phyloP scores from a whole-genome alignment of 306 rosid species.

The Prunus salicina region DNA sequence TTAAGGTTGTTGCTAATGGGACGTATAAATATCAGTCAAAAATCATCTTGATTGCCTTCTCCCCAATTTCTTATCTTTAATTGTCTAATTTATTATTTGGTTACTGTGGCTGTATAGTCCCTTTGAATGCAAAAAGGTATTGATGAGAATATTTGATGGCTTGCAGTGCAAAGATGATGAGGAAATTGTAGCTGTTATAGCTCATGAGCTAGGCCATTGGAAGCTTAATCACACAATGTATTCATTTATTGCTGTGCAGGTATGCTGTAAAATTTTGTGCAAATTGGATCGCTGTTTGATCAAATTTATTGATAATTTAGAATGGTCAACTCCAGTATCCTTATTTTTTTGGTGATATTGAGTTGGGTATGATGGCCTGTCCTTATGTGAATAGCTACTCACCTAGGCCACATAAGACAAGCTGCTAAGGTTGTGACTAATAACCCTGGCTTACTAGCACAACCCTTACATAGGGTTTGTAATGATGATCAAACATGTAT shows the following conservation, averaged over 20 bases:
- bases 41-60: not conserved
- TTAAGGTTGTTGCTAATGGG: not conserved
- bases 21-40: not conserved
- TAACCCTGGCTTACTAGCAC: not conserved
- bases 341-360: not conserved
- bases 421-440: not conserved
- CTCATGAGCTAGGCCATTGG: conserved; percentile 99
- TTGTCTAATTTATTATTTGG: not conserved
- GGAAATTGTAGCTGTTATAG: conserved; percentile 96
- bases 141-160: not conserved
- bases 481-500: no score
- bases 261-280: conserved; percentile 33
- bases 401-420: not conserved
- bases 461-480: no score
- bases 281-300: conserved; percentile 14
- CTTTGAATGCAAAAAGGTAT: not conserved
- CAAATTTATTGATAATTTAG: not conserved
- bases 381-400: not conserved
- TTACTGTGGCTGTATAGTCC: not conserved
- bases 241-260: conserved; percentile 96
- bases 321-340: not conserved
- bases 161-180: conserved; percentile 88
- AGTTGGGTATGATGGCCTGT: no score
- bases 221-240: conserved; percentile 91
- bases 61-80: not conserved